Base-by-base conservation (phyloP, 805 yeast species). In the Candida nonsorbophila region DNA sequence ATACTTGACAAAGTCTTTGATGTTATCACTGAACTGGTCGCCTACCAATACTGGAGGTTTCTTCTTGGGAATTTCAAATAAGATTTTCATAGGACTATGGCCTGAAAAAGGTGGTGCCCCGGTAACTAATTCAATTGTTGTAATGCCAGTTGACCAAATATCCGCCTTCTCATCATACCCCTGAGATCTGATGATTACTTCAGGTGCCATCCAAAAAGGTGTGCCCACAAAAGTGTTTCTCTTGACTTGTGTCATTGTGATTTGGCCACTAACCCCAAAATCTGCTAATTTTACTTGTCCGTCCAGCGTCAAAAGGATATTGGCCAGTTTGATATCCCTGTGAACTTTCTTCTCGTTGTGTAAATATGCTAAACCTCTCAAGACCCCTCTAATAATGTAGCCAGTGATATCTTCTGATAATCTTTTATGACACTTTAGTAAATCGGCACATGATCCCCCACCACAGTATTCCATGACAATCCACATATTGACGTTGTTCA, bases 121-220 rank as follows among this genome's bases (percentile, higher is more conserved):
- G 3, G 78, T 76, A 2, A 83, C 69, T 27, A 92, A 61, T 55
- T 92, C 98, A 45, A 84, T 82, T 1, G 84, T 77, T 0, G 97
- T 88, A 29, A 92, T 90, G 0, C 98, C 98, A 14, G 87, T 62
- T 0, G 96, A 86, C 98, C 98, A 92, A 30, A 92, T 84, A 50
- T 92, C 98, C 1, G 87, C 95, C 46, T 82, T 84, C 38, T 79
- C 83, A 47, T 84, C 72, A 53, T 92, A 87, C 1, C 92, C 94
- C 31, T 23, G 58, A 28, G 32, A 28, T 29, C 70, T 51, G 4
- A 65, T 52, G 24, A 92, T 82, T n/a, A 90, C 83, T 52, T 92
- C 98, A 0, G 98, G 98, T 0, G 98, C 98, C 97, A 90, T 88
- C 97, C 97, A 88, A 55, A 76, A 85, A 9, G 97, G 96, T 0